Conservation (phyloP, 164 flowering plant genomes). For the Liquidambar formosana region DNA sequence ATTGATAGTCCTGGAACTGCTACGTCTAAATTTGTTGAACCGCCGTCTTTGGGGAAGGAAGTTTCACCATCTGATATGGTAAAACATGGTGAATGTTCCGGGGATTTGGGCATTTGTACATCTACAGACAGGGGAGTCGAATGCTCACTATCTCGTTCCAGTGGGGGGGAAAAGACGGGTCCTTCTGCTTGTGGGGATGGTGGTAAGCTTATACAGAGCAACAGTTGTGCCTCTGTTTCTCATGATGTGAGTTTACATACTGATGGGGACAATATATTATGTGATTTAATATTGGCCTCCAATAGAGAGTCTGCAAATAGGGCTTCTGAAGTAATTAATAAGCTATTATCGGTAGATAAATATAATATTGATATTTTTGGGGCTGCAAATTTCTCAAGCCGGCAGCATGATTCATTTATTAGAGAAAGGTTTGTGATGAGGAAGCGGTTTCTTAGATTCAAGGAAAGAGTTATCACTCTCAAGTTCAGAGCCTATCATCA, state of each 20-base stretch:
- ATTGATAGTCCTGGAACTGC: constrained; percentile 75
- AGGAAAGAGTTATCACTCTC: constrained; percentile 68
- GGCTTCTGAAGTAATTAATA: constrained; percentile 52
- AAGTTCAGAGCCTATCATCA: constrained; percentile 71
- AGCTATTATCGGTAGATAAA: constrained; percentile 39
- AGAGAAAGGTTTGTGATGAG: constrained; percentile 47
- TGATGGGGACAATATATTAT: constrained; percentile 20
- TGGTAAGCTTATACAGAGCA: constrained; percentile 13
- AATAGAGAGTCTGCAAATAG: constrained; percentile 61
- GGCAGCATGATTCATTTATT: constrained; percentile 25
- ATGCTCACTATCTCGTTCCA: constrained; percentile 1
- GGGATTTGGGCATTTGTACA: constrained; percentile 12
- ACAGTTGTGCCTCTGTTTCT: constrained; percentile 2
- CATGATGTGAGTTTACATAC: constrained; percentile 1
- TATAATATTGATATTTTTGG: constrained; percentile 22
- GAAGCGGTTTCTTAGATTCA: constrained; percentile 52
- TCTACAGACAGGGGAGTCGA: constrained; percentile 9
- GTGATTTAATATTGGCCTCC: constrained; percentile 38
- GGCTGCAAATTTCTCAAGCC: constrained; percentile 8
- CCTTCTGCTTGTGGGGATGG: constrained; percentile 10
- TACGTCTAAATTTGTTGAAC: constrained; percentile 60
- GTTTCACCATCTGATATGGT: constrained; percentile 17
- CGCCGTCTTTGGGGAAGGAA: constrained; percentile 18
- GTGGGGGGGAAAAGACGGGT: constrained; percentile 12
- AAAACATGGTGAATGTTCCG: constrained; percentile 17